Evolutionary conservation across 129 eudicot genomes (phyloP), one percentile per base, ranked within the genome.

Genomic region (Lonicera japonica): DNA sequence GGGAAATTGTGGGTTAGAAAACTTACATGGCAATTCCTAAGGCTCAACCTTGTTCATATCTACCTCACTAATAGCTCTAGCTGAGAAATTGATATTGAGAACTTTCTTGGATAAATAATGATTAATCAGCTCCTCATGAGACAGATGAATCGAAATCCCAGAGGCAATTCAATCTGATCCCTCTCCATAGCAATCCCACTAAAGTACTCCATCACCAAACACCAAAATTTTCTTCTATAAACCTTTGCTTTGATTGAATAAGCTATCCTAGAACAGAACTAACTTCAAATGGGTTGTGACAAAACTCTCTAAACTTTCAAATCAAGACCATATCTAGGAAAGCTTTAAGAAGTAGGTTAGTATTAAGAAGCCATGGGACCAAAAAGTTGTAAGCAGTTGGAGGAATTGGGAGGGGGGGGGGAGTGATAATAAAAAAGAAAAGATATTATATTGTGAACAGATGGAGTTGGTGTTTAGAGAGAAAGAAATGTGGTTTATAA

Each of bases 81-180:
- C n/a, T n/a, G n/a, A n/a, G n/a, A n/a, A n/a, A n/a, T n/a, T n/a
- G n/a, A n/a, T n/a, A n/a, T n/a, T n/a, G n/a, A n/a, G n/a, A n/a
- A n/a, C n/a, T n/a, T n/a, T n/a, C n/a, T n/a, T n/a, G n/a, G n/a
- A n/a, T n/a, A n/a, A n/a, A n/a, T n/a, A n/a, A n/a, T n/a, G n/a
- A n/a, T n/a, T n/a, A 52, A 92, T 88, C 48, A 92, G 58, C 60
- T 92, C 99, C 71, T 92, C 99, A 69, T 92, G 95, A 2, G 92
- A 82, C 0, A 96, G 99, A 43, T 92, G 99, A 92, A 92, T 54
- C 99, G 84, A 47, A 92, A 92, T 14, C 99, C 99, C 4, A 96
- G 92, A 5, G 99, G 99, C 20, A 92, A 52, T 20, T 66, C 61
- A 75, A 91, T 36, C 15, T 78, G 85, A 63, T 80, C 90, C 12